Evolutionary conservation across 2,329 filamentous ascomycete species (phyloP).

Genomic region (Ophiocordyceps unilateralis): DNA sequence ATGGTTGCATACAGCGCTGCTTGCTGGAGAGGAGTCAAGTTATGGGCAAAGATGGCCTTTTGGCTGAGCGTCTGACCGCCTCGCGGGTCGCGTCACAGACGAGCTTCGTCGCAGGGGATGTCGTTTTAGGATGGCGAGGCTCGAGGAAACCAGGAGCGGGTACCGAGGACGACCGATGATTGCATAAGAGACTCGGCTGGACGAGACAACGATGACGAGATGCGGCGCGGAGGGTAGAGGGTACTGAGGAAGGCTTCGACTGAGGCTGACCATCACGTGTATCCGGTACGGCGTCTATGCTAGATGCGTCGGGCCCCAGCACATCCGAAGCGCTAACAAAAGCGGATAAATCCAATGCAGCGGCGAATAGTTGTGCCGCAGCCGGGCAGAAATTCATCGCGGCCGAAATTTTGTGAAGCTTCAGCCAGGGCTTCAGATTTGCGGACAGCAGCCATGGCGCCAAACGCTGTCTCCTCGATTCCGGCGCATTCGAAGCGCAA

Average conservation of each 20-base stretch:
- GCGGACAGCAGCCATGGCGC: too few species aligned
- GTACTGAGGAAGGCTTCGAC: too few species aligned
- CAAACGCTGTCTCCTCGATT: constrained; percentile 2
- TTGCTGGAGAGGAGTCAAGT: too few species aligned
- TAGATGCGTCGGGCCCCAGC: too few species aligned
- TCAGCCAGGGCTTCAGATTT: background rate
- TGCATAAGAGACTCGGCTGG: too few species aligned
- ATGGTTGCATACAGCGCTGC: constrained; percentile 8
- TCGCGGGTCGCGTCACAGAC: background rate
- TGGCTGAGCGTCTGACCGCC: too few species aligned
- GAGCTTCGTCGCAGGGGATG: background rate
- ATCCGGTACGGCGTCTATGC: too few species aligned
- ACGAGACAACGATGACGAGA: too few species aligned
- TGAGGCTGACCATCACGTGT: too few species aligned
- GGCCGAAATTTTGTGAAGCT: constrained; percentile 13
- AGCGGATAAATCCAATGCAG: background rate
- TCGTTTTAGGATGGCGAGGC: constrained; percentile 1
- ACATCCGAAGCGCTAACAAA: background rate
- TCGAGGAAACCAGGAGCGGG: background rate
- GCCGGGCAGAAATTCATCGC: constrained; percentile 8
- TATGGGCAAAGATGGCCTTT: too few species aligned
- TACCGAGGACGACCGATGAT: background rate
- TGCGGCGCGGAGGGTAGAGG: too few species aligned
- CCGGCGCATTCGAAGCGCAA: constrained; percentile 20
- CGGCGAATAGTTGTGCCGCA: constrained; percentile 6